Base-by-base conservation (phyloP, 2,329 filamentous ascomycete species). In the Colletotrichum cordylinicola region DNA sequence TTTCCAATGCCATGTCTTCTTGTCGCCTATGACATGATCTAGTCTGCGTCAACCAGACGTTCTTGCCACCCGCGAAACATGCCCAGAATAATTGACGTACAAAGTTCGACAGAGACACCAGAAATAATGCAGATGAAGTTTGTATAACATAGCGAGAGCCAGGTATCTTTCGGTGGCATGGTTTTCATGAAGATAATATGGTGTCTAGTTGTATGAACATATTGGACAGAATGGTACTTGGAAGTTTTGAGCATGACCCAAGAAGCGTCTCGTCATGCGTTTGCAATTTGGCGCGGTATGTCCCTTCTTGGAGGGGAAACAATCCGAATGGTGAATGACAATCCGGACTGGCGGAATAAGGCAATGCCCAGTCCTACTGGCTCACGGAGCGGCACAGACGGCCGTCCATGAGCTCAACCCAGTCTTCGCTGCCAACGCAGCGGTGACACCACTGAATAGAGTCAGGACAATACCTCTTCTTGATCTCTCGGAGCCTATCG, bases 391-490 rank as follows among this genome's bases (percentile, higher is more conserved):
- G 13, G 39, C 68, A 71, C 2, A 71, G 31, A 16, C 6, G 24
- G 6, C 60, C 58, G 16, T 71, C 60, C 68, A 56, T 29, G 4
- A 24, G 18, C 68, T 71, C 39, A 21, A 56, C 16, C 68, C 39
- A 71, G 21, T 55, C 29, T 31, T 70, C 68, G 5, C 58, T 56
- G 21, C 58, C 68, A n/a, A 65, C 68, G 15, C 60, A 70, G 8
- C 24, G 39, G 12, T 43, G 58, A 3, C 60, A 70, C 68, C 68
- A 65, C 18, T 56, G 58, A 29, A 65, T 31, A 2, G 29, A 60
- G 8, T 55, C 67, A 4, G 83, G 83, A 24, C 84, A 82, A 58
- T 80, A 78, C 77, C 79, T 79, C 37, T 79, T 77, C 79, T 84
- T 84, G 31, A 82, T 78, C 18, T 74, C 68, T 5, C 78, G 52